Conservation (phyloP, 441 rosid species). For the Croton setiger region DNA sequence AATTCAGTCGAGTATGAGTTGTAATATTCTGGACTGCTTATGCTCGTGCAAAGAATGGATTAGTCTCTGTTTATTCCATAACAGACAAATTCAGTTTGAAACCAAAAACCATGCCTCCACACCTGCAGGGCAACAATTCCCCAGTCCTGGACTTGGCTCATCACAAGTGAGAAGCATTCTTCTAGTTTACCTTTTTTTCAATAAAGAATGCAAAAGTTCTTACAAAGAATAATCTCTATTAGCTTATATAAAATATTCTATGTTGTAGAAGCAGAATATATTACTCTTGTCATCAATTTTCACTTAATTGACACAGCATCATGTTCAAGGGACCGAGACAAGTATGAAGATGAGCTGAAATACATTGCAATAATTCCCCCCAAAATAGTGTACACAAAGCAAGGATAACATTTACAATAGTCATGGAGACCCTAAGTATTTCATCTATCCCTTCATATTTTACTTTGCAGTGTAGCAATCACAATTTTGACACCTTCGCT, state of each 20-base stretch:
- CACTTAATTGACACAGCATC: not conserved
- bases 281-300: constrained; percentile 1
- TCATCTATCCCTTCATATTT: constrained; percentile 8
- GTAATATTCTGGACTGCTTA: not conserved
- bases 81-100: not conserved
- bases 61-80: constrained; percentile 6
- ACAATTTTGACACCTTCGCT: constrained; percentile 28
- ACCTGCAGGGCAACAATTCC: not conserved
- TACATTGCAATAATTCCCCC: constrained; percentile 7
- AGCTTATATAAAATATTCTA: constrained; percentile 2
- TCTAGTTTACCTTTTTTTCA: not conserved
- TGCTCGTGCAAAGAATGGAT: too few species aligned
- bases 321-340: not conserved
- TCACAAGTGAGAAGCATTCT: not conserved
- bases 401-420: constrained; percentile 8
- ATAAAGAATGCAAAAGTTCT: not conserved
- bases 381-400: constrained; percentile 10
- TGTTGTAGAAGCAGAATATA: constrained; percentile 7
- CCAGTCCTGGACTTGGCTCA: not conserved
- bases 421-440: constrained; percentile 14
- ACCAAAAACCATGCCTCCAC: not conserved
- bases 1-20: not conserved
- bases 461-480: constrained; percentile 25
- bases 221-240: constrained; percentile 5
- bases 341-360: not conserved